Conservation (phyloP, 1,284 basidiomycete species). For the Moesziomyces parantarcticus region DNA sequence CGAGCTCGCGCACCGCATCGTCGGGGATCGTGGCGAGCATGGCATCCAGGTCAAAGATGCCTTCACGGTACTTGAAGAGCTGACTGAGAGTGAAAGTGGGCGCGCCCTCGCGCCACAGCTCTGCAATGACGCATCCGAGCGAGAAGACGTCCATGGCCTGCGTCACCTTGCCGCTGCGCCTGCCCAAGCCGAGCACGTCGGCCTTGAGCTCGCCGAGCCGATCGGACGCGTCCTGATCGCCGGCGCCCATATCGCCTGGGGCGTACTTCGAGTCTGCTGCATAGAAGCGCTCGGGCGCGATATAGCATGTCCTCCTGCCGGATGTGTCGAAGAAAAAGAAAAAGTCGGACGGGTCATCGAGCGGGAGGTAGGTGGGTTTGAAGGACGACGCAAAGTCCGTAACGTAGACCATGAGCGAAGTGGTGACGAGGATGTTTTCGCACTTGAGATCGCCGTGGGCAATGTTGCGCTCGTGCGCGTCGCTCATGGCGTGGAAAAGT, state of each 20-base stretch:
- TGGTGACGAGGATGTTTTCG: constrained; percentile 95
- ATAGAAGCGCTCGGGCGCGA: constrained; percentile 97
- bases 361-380: constrained; percentile 93
- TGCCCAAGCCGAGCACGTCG: constrained; percentile 63
- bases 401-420: constrained; percentile 93
- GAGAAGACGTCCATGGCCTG: constrained; percentile 99
- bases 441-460: constrained; percentile 98
- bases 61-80: constrained; percentile 91
- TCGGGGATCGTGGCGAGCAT: constrained; percentile 84
- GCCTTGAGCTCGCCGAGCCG: constrained; percentile 38
- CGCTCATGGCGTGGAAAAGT: constrained; percentile 84
- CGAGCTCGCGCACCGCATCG: constrained; percentile 76
- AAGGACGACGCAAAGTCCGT: constrained; percentile 93
- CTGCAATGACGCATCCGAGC: constrained; percentile 92
- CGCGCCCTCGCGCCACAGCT: constrained; percentile 93
- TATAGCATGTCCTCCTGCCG: constrained; percentile 89
- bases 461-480: constrained; percentile 80
- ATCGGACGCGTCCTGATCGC: constrained; percentile 9
- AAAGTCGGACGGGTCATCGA: constrained; percentile 97
- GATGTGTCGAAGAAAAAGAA: constrained; percentile 98
- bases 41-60: constrained; percentile 81
- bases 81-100: constrained; percentile 94
- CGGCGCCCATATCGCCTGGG: neutral
- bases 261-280: constrained; percentile 75
- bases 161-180: constrained; percentile 81